Evolutionary conservation across 345 rosid species (phyloP), one percentile per base, ranked within the genome.

Genomic region (Cardamine chenopodiifolia): DNA sequence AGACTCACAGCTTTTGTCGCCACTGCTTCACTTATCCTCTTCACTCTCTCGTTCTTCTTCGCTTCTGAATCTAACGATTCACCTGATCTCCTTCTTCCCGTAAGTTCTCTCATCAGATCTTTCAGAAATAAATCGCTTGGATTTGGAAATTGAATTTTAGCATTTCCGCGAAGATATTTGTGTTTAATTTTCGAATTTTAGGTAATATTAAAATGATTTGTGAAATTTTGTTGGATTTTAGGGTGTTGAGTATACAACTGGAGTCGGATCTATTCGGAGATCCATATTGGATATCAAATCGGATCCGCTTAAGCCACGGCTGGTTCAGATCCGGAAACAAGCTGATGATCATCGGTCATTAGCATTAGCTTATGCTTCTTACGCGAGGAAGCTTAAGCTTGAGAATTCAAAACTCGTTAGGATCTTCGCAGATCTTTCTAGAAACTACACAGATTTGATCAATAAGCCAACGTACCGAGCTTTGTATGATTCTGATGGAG

Each of bases 291-390:
- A 96, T 49, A 75, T 88, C 60, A 95, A 95, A 79, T 83, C 90
- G 59, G 96, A 90, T 87, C 98, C 99, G 1, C 79, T 90, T 29
- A 92, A 88, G 89, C 96, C 99, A 19, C 84, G 97, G 32, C 11
- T 92, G 70, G 89, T 89, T 52, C 99, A 89, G 92, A 88, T 95
- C 85, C 87, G 88, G 67, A 95, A 95, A 78, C 99, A 92, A 83
- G 99, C 98, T 7, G 97, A 90, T n/a, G 98, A 95, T 53, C 99
- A 95, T 77, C 85, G 97, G 17, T 74, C 96, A 22, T 72, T 95
- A 45, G 92, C 79, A 1, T 76, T 92, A 32, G 96, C 98, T 0
- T 92, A 92, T 52, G 96, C 97, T 3, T 92, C 98, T 19, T 95
- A 95, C 65, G 97, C 99, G 25, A 81, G 97, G 17, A 95, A 95